Evolutionary conservation across 805 yeast species (phyloP).

Genomic region (Yamadazyma sp.): DNA sequence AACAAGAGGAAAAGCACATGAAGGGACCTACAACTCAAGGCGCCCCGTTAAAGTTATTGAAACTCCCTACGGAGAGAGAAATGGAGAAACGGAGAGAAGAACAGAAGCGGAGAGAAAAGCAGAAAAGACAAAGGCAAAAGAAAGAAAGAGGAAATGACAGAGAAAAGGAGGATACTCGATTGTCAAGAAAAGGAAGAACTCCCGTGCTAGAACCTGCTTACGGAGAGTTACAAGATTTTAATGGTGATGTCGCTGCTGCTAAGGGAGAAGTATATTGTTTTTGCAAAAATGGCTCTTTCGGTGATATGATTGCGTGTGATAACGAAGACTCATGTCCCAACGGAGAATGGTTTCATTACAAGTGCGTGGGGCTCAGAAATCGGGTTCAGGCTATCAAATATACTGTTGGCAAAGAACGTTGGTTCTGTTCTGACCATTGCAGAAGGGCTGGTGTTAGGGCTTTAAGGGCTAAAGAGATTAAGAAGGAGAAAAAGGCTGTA

Average conservation of each 20-base stretch:
- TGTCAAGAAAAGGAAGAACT: background rate
- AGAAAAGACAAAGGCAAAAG: background rate
- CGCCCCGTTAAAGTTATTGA: slow-evolving; percentile 11
- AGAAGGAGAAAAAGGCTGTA: slow-evolving; percentile 5
- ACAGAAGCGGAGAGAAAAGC: background rate
- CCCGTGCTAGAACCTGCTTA: background rate
- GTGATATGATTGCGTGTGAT: slow-evolving; percentile 97
- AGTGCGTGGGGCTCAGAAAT: slow-evolving; percentile 42
- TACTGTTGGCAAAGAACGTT: slow-evolving; percentile 33
- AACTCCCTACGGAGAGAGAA: slow-evolving; percentile 2
- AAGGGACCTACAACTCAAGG: slow-evolving; percentile 5
- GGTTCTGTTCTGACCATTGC: slow-evolving; percentile 43
- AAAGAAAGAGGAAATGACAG: background rate
- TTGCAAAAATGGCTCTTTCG: slow-evolving; percentile 92
- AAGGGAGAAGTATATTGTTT: slow-evolving; percentile 62
- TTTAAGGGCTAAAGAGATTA: background rate
- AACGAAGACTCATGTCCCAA: slow-evolving; percentile 47
- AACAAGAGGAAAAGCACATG: slow-evolving; percentile 24
- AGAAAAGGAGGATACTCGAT: background rate
- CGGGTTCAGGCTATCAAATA: slow-evolving; percentile 38
- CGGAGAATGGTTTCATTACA: slow-evolving; percentile 49
- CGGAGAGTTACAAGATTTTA: background rate
- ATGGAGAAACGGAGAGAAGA: background rate
- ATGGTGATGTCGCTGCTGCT: background rate
- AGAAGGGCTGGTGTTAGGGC: slow-evolving; percentile 14